Conservation (phyloP, 2,329 filamentous ascomycete species). For the Knufia petricola region DNA sequence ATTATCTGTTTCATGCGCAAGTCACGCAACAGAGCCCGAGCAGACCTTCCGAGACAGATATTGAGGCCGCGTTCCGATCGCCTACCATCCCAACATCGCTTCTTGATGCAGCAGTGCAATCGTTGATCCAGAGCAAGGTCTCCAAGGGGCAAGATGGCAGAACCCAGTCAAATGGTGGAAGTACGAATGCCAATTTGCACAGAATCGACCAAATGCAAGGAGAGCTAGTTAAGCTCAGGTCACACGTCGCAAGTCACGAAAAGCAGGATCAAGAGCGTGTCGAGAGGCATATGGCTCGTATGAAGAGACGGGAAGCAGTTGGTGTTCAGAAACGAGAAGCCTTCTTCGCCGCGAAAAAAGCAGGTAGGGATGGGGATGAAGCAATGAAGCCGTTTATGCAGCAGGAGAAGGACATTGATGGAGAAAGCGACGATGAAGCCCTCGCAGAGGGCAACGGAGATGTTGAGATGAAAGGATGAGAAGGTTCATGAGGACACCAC, state of each 20-base stretch:
- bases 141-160: constrained; percentile 11
- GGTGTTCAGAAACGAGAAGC: constrained; percentile 33
- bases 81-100: constrained; percentile 17
- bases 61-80: constrained; percentile 25
- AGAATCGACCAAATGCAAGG: constrained; percentile 26
- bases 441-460: background rate
- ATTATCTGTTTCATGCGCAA: constrained; percentile 29
- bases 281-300: constrained; percentile 27
- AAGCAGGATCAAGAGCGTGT: constrained; percentile 33
- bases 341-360: constrained; percentile 38
- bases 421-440: constrained; percentile 26
- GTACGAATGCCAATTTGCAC: constrained; percentile 13
- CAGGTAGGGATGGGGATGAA: constrained; percentile 32
- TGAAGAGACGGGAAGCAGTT: constrained; percentile 32
- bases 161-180: constrained; percentile 22
- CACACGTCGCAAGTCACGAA: constrained; percentile 24
- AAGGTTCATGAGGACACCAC: background rate
- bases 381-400: constrained; percentile 30
- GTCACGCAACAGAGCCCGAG: constrained; percentile 8
- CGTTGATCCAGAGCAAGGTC: constrained; percentile 7
- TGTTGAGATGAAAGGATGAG: constrained; percentile 4
- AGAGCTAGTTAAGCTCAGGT: constrained; percentile 33
- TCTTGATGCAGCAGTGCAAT: constrained; percentile 21
- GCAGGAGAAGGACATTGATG: constrained; percentile 26
- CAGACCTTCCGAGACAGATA: constrained; percentile 11